These are phyloP conservation scores for Thymus quinquecostatus DNA, from an alignment of 257 asterid species.

Conservation along the genomic window DNA sequence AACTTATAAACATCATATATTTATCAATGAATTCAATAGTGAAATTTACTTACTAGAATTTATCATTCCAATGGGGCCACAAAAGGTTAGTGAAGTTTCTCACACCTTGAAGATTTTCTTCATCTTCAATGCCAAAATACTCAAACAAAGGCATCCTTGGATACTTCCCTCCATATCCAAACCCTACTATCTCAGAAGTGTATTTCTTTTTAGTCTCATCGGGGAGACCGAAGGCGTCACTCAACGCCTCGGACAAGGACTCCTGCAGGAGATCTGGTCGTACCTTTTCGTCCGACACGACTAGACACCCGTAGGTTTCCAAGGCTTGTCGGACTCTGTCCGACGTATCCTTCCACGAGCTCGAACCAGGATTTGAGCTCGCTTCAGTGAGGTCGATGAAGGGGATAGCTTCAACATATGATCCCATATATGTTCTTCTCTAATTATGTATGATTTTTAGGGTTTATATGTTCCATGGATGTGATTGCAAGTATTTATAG, in stretches of 20 bases:
- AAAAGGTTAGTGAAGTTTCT: slow-evolving; percentile 36
- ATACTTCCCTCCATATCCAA: slow-evolving; percentile 39
- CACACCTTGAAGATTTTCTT: slow-evolving; percentile 12
- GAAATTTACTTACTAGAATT: slow-evolving; percentile 33
- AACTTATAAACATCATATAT: too few species aligned
- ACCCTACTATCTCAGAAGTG: slow-evolving; percentile 24
- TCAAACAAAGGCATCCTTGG: slow-evolving; percentile 37
- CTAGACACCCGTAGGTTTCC: slow-evolving; percentile 39
- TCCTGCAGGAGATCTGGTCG: slow-evolving; percentile 13
- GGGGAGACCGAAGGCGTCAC: slow-evolving; percentile 26
- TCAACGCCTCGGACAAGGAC: slow-evolving; percentile 3
- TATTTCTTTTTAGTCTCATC: slow-evolving; percentile 31
- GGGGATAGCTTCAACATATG: slow-evolving; percentile 31
- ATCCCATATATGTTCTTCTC: slow-evolving; percentile 25
- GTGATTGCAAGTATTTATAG: too few species aligned
- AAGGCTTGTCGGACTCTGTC: slow-evolving; percentile 33
- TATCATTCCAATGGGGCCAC: slow-evolving; percentile 42
- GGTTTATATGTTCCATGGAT: too few species aligned
- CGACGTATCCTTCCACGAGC: slow-evolving; percentile 36
- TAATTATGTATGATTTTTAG: too few species aligned
- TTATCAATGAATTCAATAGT: neutral
- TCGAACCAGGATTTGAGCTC: slow-evolving; percentile 22
- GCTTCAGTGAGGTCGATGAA: slow-evolving; percentile 34
- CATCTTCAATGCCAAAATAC: slow-evolving; percentile 41
- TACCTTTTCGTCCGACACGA: slow-evolving; percentile 20